These are phyloP conservation scores for sunflower (Helianthus annuus) DNA, from an alignment of 129 eudicot species.

Conservation along the genomic window DNA sequence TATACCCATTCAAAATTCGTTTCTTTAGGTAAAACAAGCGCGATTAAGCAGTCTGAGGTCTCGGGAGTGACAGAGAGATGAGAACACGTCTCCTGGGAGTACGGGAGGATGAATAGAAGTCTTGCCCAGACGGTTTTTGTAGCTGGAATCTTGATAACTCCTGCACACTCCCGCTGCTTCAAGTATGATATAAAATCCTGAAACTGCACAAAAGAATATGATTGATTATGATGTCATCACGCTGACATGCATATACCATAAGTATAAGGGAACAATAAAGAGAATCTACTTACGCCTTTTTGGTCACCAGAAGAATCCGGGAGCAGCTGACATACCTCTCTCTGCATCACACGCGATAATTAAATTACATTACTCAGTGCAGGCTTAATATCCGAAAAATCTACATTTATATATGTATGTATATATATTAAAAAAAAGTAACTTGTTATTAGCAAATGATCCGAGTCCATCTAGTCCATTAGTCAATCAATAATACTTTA, in stretches of 20 bases:
- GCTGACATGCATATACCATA: not conserved
- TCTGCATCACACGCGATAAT: conserved; percentile 54
- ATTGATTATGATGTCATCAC: not conserved
- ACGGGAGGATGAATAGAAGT: conserved; percentile 81
- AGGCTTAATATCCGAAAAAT: not conserved
- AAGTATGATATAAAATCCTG: conserved; percentile 85
- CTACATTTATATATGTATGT: not conserved
- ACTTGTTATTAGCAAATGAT: not conserved
- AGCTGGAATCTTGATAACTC: conserved; percentile 88
- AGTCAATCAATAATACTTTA: not conserved
- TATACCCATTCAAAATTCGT: conserved; percentile 67
- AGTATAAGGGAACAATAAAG: not conserved
- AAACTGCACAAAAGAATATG: conserved; percentile 49
- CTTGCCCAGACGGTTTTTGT: conserved; percentile 74
- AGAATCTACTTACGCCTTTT: conserved; percentile 78
- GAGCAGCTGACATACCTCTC: conserved; percentile 86
- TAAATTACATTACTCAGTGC: not conserved
- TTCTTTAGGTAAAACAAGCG: conserved; percentile 83
- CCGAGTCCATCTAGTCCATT: not conserved
- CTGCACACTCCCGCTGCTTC: conserved; percentile 96
- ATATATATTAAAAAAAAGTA: too few species aligned
- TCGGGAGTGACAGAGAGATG: conserved; percentile 62
- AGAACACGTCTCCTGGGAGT: conserved; percentile 62
- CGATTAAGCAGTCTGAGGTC: conserved; percentile 65
- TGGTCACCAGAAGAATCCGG: conserved; percentile 77